phyloP scores from a whole-genome alignment of 164 flowering plant species.

The Akebia trifoliata region DNA sequence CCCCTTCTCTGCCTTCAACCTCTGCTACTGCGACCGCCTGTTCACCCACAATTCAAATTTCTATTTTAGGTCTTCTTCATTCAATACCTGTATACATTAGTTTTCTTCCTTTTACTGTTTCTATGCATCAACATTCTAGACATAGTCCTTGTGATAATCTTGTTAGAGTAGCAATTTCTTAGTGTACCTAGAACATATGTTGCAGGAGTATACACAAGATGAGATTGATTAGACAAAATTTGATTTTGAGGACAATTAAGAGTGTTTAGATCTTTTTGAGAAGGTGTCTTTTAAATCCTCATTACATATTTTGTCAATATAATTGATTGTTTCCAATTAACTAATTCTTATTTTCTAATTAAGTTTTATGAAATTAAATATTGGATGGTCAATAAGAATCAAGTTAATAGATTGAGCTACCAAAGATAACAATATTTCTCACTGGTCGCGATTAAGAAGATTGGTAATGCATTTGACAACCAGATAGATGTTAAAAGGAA shows the following conservation, averaged over 20 bases:
- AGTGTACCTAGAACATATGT: slow-evolving; percentile 2
- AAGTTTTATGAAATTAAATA: too few species aligned
- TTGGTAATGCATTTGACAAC: slow-evolving; percentile 93
- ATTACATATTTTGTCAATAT: neutral
- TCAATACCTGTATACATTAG: neutral
- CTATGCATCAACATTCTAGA: too few species aligned
- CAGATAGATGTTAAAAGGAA: slow-evolving; percentile 91
- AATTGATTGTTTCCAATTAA: too few species aligned
- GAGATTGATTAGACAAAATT: slow-evolving; percentile 68
- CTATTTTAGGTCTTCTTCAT: too few species aligned
- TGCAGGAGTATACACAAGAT: slow-evolving; percentile 30
- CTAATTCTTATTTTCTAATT: too few species aligned
- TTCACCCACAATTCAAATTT: neutral
- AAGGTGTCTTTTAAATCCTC: neutral
- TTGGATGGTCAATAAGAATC: too few species aligned
- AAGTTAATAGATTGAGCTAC: too few species aligned
- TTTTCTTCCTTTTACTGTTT: too few species aligned
- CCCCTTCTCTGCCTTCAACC: slow-evolving; percentile 60
- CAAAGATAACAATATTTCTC: too few species aligned
- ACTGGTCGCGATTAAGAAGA: slow-evolving; percentile 94
- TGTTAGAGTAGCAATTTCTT: neutral
- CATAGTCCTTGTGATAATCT: too few species aligned
- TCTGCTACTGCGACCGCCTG: slow-evolving; percentile 50
- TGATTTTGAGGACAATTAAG: slow-evolving; percentile 85
- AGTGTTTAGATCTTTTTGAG: slow-evolving; percentile 81